Percentiles rank a stretch among this genome's conserved stretches.
These are phyloP conservation scores for Eucalyptus pauciflora DNA, from an alignment of 345 rosid genomes.

Conservation along the genomic window DNA sequence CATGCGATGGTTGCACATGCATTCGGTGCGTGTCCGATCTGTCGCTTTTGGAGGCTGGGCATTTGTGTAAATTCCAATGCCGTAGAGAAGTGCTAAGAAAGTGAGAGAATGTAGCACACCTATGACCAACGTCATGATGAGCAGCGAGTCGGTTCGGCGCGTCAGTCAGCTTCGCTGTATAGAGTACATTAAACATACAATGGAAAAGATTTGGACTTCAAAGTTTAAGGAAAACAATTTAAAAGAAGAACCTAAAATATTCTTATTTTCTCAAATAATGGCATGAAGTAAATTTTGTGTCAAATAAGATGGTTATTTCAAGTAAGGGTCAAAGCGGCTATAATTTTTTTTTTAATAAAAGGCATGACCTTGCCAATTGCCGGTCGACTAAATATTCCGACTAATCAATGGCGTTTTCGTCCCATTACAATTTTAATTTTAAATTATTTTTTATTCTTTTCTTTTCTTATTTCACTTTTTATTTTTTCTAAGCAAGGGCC, in stretches of 20 bases:
- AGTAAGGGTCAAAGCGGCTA: fast-evolving
- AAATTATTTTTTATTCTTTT: too few species aligned
- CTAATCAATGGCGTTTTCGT: fast-evolving
- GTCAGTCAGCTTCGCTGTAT: background rate
- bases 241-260: too few species aligned
- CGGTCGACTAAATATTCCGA: fast-evolving
- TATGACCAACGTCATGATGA: background rate
- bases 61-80: background rate
- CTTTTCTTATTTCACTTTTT: too few species aligned
- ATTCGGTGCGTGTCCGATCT: background rate
- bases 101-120: background rate
- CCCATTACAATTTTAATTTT: too few species aligned
- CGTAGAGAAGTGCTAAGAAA: background rate
- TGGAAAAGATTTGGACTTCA: background rate
- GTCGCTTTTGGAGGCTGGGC: background rate
- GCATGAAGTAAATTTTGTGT: too few species aligned
- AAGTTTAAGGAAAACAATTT: too few species aligned
- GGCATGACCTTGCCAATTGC: fast-evolving
- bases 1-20: background rate
- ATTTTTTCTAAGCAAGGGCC: too few species aligned
- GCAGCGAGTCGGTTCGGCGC: background rate
- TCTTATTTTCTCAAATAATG: too few species aligned
- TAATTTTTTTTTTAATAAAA: too few species aligned
- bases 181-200: background rate
- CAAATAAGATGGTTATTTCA: too few species aligned